Evolutionary conservation across 306 rosid species (phyloP).

Genomic region (Castanea mollissima): DNA sequence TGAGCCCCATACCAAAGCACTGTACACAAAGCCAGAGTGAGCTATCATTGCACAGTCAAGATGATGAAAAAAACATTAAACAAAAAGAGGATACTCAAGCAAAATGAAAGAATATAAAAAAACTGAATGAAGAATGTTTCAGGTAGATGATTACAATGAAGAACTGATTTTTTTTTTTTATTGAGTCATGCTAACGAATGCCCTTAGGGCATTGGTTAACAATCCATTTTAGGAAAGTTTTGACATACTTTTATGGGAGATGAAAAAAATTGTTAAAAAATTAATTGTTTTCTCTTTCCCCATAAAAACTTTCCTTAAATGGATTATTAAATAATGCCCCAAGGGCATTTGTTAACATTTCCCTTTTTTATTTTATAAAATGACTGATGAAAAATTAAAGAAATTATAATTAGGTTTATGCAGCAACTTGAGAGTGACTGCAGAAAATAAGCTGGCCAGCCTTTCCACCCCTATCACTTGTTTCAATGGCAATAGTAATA

Average conservation of each 20-base stretch:
- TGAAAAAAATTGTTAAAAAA: no score
- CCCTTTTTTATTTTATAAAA: background rate
- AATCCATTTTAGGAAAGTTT: no score
- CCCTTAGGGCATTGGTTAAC: no score
- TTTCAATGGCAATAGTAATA: background rate
- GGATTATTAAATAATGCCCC: no score
- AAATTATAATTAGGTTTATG: background rate
- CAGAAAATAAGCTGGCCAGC: no score
- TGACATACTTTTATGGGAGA: no score
- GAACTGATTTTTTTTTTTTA: background rate
- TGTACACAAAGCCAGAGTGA: constrained; percentile 32
- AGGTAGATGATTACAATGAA: background rate
- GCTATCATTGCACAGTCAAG: constrained; percentile 16
- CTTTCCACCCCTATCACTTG: background rate
- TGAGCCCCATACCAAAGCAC: constrained; percentile 98
- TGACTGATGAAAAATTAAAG: background rate
- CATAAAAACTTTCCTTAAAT: no score
- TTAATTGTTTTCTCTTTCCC: no score
- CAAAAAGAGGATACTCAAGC: background rate
- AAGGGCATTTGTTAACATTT: no score
- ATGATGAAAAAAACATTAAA: background rate
- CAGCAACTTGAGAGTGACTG: background rate
- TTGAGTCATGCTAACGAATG: no score
- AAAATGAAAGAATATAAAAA: background rate
- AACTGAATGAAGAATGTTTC: background rate